phyloP scores from a whole-genome alignment of 192 early-diverging fungal genomes.

The Entomortierella beljakovae region DNA sequence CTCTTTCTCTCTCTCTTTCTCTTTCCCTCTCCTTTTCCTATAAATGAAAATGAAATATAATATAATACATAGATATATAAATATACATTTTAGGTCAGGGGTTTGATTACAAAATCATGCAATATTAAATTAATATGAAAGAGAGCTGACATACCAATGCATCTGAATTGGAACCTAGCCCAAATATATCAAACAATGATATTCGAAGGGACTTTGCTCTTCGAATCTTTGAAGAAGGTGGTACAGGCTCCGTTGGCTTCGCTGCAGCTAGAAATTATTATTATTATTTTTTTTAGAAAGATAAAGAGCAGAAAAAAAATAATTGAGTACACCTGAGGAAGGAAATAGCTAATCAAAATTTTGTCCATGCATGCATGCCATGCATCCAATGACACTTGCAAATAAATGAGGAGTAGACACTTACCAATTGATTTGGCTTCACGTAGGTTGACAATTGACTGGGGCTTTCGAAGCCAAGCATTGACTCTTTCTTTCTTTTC shows the following conservation, averaged over 20 bases:
- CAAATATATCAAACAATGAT: slow-evolving; percentile 48
- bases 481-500: slow-evolving; percentile 36
- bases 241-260: slow-evolving; percentile 5
- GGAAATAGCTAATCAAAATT: too few species aligned
- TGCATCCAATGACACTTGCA: neutral
- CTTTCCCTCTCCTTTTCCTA: slow-evolving; percentile 12
- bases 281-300: neutral
- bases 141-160: slow-evolving; percentile 8
- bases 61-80: neutral
- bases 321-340: neutral
- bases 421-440: too few species aligned
- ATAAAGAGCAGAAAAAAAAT: neutral
- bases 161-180: neutral
- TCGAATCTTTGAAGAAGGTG: slow-evolving; percentile 13
- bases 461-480: slow-evolving; percentile 42
- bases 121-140: neutral
- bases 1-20: slow-evolving; percentile 4
- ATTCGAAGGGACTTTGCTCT: slow-evolving; percentile 37
- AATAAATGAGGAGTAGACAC: neutral
- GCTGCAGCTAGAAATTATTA: neutral
- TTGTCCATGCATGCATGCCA: too few species aligned
- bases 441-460: slow-evolving; percentile 30
- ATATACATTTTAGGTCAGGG: neutral
- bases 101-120: too few species aligned
- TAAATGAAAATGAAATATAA: neutral